Evolutionary conservation across 805 yeast species (phyloP).

Genomic region (Starmera pachycereana): DNA sequence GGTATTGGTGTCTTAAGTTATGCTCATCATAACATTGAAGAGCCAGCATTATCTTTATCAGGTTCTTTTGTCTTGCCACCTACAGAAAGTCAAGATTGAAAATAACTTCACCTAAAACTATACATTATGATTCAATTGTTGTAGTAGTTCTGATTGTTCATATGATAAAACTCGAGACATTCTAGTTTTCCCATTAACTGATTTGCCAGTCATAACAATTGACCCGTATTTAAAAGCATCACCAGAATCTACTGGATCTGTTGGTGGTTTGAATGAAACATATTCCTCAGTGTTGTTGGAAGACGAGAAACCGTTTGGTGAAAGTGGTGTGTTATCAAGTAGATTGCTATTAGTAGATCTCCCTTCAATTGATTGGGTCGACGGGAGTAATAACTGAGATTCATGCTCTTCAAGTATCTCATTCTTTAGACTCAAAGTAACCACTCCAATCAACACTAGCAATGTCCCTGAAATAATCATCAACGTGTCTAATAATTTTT

Average conservation of each 20-base stretch:
- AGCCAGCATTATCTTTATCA: conserved; percentile 79
- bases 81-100: conserved; percentile 28
- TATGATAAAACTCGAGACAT: conserved; percentile 32
- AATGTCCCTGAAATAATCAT: conserved; percentile 40
- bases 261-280: conserved; percentile 31
- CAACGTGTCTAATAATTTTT: conserved; percentile 21
- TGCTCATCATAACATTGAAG: conserved; percentile 74
- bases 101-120: no score
- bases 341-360: no score
- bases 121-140: conserved; percentile 26
- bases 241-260: conserved; percentile 5
- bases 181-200: neutral
- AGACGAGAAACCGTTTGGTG: no score
- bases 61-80: conserved; percentile 75
- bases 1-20: conserved; percentile 90
- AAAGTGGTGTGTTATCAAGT: no score
- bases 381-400: no score
- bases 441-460: conserved; percentile 46
- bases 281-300: conserved; percentile 11
- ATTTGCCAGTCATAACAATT: no score
- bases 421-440: conserved; percentile 43
- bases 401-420: no score
- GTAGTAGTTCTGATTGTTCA: conserved; percentile 42
- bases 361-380: no score
- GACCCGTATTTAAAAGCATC: neutral